Base-by-base conservation (phyloP, 2,329 filamentous ascomycete species). In the Sporothrix humicola region DNA sequence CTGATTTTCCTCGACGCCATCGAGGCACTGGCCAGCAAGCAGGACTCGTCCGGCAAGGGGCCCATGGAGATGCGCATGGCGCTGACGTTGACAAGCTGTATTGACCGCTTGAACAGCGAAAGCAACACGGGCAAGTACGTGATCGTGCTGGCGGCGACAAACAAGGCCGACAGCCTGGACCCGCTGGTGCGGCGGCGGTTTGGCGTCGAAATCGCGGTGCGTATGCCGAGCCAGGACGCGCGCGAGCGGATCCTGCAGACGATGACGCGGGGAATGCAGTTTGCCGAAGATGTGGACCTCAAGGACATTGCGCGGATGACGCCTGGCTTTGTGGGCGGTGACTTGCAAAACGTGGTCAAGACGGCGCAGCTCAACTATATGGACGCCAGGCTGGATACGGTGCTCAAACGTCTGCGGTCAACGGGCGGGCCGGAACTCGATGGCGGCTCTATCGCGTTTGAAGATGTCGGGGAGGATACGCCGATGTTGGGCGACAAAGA, bases 1-100 rank as follows among this genome's bases (percentile, higher is more conserved):
- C 86, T 99, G 5, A 87, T 99, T 4, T 97, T 98, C 79, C 92
- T 98, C 73, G 94, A 97, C 77, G 92, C 97, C 77, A 93, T 98
- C 71, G 95, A 99, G 81, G 91, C 92, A 3, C 96, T 98, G 78
- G 93, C 94, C 69, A 93, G 93, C 0, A 97, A 97, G 81, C 87
- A 92, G 73, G 93, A 97, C 76, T 4, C 4, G 2, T 59, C 63
- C 0, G 92, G 96, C 78, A 91, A 92, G 78, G 94, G 97, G 76
- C 56, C 73, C 7, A 95, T 97, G 89, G 94, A 97, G 80, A 93
- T 94, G 79, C 87, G 94, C 71, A 96, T 97, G 75, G 91, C 97
- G 13, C 89, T 90, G 0, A 93, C 97, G 79, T 89, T 98, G 76
- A 85, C 93, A 73, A 91, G 92, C 23, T 97, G 94, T 73, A 97